These are phyloP conservation scores for Cutaneotrichosporon cavernicola DNA, from an alignment of 1,284 basidiomycete genomes.

Conservation along the genomic window DNA sequence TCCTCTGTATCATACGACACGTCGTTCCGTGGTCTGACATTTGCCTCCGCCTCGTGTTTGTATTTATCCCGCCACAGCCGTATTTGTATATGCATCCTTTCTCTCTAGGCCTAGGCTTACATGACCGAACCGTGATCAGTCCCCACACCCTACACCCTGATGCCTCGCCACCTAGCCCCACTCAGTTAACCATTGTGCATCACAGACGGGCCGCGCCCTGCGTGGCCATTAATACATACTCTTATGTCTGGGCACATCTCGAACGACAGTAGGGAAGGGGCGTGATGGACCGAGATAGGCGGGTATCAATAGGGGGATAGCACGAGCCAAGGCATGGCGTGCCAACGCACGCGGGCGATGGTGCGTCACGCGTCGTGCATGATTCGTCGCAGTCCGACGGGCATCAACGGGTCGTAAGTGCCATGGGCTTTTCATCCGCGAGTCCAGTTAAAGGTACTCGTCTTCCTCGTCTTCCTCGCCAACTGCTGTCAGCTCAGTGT, in stretches of 20 bases:
- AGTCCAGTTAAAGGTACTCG: background rate
- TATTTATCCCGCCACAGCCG: too few relatives aligned
- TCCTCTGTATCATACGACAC: too few relatives aligned
- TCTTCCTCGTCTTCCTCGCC: conserved; percentile 70
- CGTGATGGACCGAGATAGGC: background rate
- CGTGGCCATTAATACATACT: conserved; percentile 5
- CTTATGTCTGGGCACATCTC: conserved; percentile 8
- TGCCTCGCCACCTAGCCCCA: too few relatives aligned
- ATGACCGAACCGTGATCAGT: too few relatives aligned
- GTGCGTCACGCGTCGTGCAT: background rate
- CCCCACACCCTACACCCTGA: too few relatives aligned
- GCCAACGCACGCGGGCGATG: background rate
- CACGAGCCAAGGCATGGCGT: background rate
- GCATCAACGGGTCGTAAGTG: conserved; percentile 4
- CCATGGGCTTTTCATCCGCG: conserved; percentile 4
- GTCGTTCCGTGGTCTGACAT: too few relatives aligned
- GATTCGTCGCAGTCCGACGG: background rate
- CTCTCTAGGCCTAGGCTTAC: too few relatives aligned
- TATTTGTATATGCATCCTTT: too few relatives aligned
- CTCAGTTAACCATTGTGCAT: background rate
- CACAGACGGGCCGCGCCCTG: conserved; percentile 8
- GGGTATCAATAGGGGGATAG: background rate
- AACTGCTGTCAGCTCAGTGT: conserved; percentile 20
- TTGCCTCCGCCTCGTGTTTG: too few relatives aligned
- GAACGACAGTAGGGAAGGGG: conserved; percentile 5